Evolutionary conservation across 1,284 basidiomycete species (phyloP).

Genomic region (Paramarasmius palmivorus): DNA sequence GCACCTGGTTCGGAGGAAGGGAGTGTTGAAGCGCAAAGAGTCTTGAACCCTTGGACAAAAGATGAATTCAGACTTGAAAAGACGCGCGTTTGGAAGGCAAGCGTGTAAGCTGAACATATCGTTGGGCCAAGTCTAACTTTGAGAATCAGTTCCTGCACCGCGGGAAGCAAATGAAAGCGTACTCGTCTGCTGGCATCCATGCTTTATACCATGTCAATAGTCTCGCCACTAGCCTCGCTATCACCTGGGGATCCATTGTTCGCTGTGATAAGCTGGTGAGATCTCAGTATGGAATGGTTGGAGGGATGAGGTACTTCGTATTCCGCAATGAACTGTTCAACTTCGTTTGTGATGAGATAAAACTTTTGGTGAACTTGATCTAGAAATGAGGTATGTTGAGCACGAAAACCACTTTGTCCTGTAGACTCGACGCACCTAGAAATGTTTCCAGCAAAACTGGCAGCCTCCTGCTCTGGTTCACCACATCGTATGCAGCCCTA

Average conservation of each 20-base stretch:
- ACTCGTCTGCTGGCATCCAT: conserved; percentile 65
- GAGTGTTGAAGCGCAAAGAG: conserved; percentile 61
- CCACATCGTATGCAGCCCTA: conserved; percentile 51
- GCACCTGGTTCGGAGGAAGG: conserved; percentile 32
- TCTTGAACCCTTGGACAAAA: conserved; percentile 62
- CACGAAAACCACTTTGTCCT: not conserved
- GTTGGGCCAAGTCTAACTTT: conserved; percentile 55
- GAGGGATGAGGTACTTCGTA: conserved; percentile 62
- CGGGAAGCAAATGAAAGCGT: conserved; percentile 21
- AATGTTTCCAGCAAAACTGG: conserved; percentile 67
- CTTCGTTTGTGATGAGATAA: conserved; percentile 59
- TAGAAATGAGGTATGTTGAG: conserved; percentile 26
- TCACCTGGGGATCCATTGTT: conserved; percentile 44
- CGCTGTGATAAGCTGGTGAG: conserved; percentile 33
- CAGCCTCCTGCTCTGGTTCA: conserved; percentile 57
- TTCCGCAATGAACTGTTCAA: conserved; percentile 53
- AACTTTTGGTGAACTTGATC: conserved; percentile 66
- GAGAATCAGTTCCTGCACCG: conserved; percentile 8
- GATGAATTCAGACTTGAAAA: too few species aligned
- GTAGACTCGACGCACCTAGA: conserved; percentile 46
- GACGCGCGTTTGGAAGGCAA: conserved; percentile 69
- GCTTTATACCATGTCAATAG: conserved; percentile 66
- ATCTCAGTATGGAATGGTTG: too few species aligned
- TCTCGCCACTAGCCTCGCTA: conserved; percentile 54
- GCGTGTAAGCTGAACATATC: conserved; percentile 58